Conservation (phyloP, 129 eudicot species). For the Glebionis coronaria region DNA sequence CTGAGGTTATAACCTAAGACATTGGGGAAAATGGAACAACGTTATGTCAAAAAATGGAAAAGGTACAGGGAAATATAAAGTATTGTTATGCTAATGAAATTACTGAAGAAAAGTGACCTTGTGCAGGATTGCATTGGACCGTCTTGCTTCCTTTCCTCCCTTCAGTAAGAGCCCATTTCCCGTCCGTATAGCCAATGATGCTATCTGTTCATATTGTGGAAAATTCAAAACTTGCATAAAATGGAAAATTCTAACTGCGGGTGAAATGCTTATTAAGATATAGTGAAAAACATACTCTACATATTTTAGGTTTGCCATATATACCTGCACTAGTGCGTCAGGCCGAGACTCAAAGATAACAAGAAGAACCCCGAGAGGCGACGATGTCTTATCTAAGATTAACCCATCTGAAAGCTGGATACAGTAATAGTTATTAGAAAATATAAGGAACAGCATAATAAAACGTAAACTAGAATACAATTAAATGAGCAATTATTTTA, state of each 20-base stretch:
- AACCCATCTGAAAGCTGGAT: slow-evolving; percentile 88
- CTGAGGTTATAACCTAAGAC: slow-evolving; percentile 73
- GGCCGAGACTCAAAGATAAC: slow-evolving; percentile 98
- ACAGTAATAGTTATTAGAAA: not conserved
- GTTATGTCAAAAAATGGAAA: not conserved
- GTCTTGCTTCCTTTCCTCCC: slow-evolving; percentile 96
- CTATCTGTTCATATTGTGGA: slow-evolving; percentile 50
- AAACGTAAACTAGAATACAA: not conserved
- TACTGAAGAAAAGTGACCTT: slow-evolving; percentile 45
- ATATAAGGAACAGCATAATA: not conserved
- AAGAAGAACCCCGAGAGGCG: slow-evolving; percentile 93
- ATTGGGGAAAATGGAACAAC: not conserved
- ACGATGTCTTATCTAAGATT: slow-evolving; percentile 77
- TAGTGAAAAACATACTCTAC: not conserved
- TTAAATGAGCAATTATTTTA: not conserved
- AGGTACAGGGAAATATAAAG: not conserved
- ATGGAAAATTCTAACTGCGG: not conserved
- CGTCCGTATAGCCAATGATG: slow-evolving; percentile 87
- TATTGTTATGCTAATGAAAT: not conserved
- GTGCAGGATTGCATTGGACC: slow-evolving; percentile 86
- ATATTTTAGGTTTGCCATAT: not conserved
- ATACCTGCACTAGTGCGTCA: slow-evolving; percentile 78
- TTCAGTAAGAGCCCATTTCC: slow-evolving; percentile 94
- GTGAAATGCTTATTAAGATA: slow-evolving; percentile 6
- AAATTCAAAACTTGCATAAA: not conserved